phyloP scores from a whole-genome alignment of 306 rosid species.

The Ammopiptanthus mongolicus region DNA sequence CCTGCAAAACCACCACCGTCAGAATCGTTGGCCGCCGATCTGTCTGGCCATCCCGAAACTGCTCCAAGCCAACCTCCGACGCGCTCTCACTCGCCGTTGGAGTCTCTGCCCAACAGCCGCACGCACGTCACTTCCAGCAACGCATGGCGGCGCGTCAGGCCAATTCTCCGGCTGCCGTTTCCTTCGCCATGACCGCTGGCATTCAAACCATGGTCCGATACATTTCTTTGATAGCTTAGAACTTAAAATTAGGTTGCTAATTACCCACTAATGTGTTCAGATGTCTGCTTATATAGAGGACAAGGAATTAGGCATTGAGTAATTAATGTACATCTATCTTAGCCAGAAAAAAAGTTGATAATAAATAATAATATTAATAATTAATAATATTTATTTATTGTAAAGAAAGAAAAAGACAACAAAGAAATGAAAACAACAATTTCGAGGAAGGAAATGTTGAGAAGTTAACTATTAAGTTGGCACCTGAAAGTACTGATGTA shows the following conservation, averaged over 20 bases:
- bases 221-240: neutral
- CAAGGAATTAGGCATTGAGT: neutral
- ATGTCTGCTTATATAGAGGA: constrained; percentile 10
- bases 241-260: constrained; percentile 3
- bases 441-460: constrained; percentile 10
- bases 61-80: too few species aligned
- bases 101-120: too few species aligned
- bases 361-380: neutral
- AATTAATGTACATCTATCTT: neutral
- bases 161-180: too few species aligned
- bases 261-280: constrained; percentile 16
- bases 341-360: neutral
- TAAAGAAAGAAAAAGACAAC: constrained; percentile 6
- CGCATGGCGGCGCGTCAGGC: too few species aligned
- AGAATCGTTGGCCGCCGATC: too few species aligned
- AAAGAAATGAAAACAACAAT: constrained; percentile 12
- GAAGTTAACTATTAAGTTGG: constrained; percentile 14
- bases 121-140: too few species aligned
- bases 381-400: neutral
- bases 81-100: too few species aligned
- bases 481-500: constrained; percentile 16
- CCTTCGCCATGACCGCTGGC: too few species aligned
- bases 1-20: too few species aligned
- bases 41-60: too few species aligned
- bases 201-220: neutral